phyloP scores from a whole-genome alignment of 2,329 filamentous ascomycete genomes.

The Colletotrichum zoysiae region DNA sequence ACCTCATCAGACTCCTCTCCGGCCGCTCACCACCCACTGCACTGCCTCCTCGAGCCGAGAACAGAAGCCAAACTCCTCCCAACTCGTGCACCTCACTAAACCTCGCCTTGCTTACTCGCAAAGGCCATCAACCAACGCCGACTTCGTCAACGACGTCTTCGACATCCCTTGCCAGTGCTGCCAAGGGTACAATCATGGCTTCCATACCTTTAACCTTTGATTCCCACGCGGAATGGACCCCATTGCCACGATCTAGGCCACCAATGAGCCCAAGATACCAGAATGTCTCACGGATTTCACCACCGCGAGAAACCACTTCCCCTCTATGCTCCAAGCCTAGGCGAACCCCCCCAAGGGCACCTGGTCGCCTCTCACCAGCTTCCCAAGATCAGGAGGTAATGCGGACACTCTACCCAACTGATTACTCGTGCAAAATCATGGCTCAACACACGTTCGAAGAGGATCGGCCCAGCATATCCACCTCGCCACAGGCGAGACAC shows the following conservation, averaged over 20 bases:
- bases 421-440: background rate
- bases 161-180: background rate
- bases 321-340: constrained; percentile 8
- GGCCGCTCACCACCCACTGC: constrained; percentile 1
- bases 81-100: background rate
- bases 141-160: background rate
- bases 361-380: constrained; percentile 4
- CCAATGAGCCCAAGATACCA: constrained; percentile 1
- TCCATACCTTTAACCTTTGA: constrained; percentile 9
- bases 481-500: background rate
- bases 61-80: background rate
- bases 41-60: background rate
- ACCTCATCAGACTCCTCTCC: constrained; percentile 6
- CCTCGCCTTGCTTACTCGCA: background rate
- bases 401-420: background rate
- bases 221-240: background rate
- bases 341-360: background rate
- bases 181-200: constrained; percentile 15
- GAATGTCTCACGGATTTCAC: background rate
- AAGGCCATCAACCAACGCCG: background rate
- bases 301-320: constrained; percentile 11
- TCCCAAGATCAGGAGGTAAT: background rate
- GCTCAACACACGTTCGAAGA: background rate
- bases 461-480: background rate
- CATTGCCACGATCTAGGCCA: background rate